A percentile compares a stretch with the other conserved stretches of the same genome.
These are phyloP conservation scores for Cryptosporidium muris DNA, from an alignment of 169 alveolate species.

Conservation along the genomic window DNA sequence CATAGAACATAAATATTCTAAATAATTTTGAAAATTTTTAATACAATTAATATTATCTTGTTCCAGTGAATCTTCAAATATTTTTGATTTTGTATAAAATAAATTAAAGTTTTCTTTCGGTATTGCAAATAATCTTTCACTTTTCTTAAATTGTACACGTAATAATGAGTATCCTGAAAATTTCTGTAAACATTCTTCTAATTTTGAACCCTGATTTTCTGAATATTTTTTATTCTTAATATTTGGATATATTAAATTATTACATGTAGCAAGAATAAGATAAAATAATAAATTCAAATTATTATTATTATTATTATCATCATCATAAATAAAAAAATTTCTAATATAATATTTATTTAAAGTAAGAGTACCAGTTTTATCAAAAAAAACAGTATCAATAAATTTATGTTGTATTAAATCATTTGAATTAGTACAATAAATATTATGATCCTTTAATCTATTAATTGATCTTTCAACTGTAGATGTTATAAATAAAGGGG, in stretches of 20 bases:
- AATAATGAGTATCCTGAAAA: slow-evolving; percentile 40
- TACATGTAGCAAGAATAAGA: slow-evolving; percentile 41
- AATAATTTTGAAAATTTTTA: background rate
- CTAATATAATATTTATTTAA: background rate
- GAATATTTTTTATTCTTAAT: background rate
- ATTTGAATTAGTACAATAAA: slow-evolving; percentile 21
- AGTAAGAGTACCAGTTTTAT: slow-evolving; percentile 63
- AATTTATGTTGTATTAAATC: slow-evolving; percentile 4
- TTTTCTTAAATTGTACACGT: background rate
- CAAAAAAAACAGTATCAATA: slow-evolving; percentile 46
- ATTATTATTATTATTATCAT: background rate
- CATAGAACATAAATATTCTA: slow-evolving; percentile 17
- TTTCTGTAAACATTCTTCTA: slow-evolving; percentile 26
- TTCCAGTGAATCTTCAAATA: no score
- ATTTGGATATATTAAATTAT: slow-evolving; percentile 26
- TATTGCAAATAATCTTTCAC: slow-evolving; percentile 40
- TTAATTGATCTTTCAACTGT: slow-evolving; percentile 1
- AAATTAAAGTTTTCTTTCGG: slow-evolving; percentile 1
- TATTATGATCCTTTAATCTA: background rate
- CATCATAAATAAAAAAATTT: slow-evolving; percentile 11
- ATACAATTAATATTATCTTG: no score
- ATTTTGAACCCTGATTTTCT: slow-evolving; percentile 26
- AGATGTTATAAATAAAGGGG: slow-evolving; percentile 34
- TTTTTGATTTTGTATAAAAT: no score
- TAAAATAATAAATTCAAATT: background rate